Conservation (phyloP, 306 rosid species). For the Rosa lucieae region DNA sequence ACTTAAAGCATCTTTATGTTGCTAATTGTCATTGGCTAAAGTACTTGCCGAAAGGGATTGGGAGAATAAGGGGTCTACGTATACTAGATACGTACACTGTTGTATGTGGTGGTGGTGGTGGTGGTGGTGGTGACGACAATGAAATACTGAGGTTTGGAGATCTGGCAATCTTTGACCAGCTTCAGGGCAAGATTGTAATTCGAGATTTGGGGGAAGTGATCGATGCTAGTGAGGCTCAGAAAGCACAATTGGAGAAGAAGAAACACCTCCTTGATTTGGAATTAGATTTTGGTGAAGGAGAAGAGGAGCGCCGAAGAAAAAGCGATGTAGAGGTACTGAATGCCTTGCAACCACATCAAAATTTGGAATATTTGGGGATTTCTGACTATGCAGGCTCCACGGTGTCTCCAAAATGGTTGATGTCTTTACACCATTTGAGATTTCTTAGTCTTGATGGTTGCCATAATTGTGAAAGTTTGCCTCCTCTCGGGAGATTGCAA, state of each 20-base stretch:
- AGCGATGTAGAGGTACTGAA: not conserved
- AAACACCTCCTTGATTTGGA: not conserved
- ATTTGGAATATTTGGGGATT: not conserved
- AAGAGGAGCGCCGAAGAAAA: too few relatives aligned
- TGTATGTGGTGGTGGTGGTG: not conserved
- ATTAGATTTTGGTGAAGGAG: too few relatives aligned
- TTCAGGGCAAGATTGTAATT: not conserved
- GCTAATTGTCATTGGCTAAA: fast-evolving
- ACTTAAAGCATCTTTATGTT: not conserved
- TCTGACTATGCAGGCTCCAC: fast-evolving
- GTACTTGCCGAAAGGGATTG: not conserved
- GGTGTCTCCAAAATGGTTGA: not conserved
- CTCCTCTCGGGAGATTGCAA: too few relatives aligned
- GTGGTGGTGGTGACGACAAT: not conserved
- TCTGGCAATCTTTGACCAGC: not conserved
- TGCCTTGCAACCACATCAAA: not conserved
- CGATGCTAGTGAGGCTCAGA: not conserved
- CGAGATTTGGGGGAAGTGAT: not conserved
- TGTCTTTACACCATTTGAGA: not conserved
- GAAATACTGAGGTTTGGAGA: not conserved
- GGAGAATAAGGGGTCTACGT: not conserved
- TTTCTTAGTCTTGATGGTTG: not conserved
- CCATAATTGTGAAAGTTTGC: not conserved
- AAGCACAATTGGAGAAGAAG: not conserved
- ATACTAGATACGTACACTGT: not conserved